phyloP scores from a whole-genome alignment of 805 yeast species.

The Zygosaccharomyces rouxii region DNA sequence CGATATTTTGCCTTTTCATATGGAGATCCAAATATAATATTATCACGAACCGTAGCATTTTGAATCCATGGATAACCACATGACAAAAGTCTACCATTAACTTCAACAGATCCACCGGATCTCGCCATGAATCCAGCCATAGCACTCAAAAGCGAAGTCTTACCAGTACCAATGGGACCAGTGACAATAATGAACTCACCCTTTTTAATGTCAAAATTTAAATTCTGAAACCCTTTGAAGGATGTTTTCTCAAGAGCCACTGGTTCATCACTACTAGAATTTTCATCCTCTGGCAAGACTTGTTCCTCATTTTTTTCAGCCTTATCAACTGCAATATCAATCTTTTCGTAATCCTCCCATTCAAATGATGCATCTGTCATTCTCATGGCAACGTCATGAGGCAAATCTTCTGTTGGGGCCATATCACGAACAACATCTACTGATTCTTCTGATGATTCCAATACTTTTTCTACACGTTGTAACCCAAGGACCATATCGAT shows the following conservation, averaged over 20 bases:
- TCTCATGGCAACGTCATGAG: slow-evolving; percentile 41
- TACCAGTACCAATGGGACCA: slow-evolving; percentile 81
- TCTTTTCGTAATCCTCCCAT: slow-evolving; percentile 56
- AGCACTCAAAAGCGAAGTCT: slow-evolving; percentile 66
- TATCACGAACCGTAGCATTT: slow-evolving; percentile 71
- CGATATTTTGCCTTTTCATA: slow-evolving; percentile 50
- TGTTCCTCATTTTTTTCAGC: neutral
- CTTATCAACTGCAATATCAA: slow-evolving; percentile 18
- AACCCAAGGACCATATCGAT: slow-evolving; percentile 65
- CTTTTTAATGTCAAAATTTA: slow-evolving; percentile 50
- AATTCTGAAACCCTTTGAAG: slow-evolving; percentile 43
- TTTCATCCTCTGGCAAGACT: neutral
- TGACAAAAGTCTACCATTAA: slow-evolving; percentile 49
- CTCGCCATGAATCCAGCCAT: slow-evolving; percentile 67
- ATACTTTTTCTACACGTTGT: slow-evolving; percentile 49
- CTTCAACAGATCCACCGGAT: slow-evolving; percentile 45
- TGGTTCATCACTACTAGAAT: neutral
- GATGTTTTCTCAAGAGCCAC: slow-evolving; percentile 25
- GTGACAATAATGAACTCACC: slow-evolving; percentile 60
- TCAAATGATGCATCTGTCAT: slow-evolving; percentile 53
- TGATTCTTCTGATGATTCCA: slow-evolving; percentile 43
- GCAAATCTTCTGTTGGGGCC: slow-evolving; percentile 18
- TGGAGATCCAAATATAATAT: slow-evolving; percentile 62
- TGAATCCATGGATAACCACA: slow-evolving; percentile 82
- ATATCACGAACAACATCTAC: slow-evolving; percentile 17